Evolutionary conservation across 2,329 filamentous ascomycete species (phyloP).

Genomic region (Teratosphaeria epicoccoides): DNA sequence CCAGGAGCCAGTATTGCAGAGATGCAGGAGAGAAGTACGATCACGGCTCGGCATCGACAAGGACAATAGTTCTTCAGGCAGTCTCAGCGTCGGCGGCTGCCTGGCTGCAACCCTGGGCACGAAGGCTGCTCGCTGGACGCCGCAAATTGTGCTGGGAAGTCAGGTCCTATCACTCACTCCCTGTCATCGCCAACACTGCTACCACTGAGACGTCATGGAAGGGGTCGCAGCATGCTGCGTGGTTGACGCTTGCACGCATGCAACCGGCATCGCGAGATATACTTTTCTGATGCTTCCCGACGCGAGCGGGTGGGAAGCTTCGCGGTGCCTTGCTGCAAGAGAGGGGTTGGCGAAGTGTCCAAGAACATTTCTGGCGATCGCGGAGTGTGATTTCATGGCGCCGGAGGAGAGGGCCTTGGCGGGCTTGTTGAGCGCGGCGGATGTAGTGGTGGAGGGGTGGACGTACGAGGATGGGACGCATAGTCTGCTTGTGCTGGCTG

Average conservation of each 20-base stretch:
- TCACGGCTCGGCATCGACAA: neutral
- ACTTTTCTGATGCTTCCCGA: neutral
- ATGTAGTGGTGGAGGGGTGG: neutral
- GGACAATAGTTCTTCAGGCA: neutral
- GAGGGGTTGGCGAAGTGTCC: neutral
- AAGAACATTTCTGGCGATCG: neutral
- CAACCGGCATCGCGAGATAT: neutral
- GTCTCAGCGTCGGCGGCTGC: neutral
- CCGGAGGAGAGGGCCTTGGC: neutral
- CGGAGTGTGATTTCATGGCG: neutral
- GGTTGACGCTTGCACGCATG: neutral
- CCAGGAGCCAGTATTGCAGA: neutral
- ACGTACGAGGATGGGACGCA: neutral
- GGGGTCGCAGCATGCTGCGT: neutral
- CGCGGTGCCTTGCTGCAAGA: neutral
- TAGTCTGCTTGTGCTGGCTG: neutral
- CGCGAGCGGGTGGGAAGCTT: neutral
- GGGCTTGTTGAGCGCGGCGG: neutral
- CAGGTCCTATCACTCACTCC: neutral
- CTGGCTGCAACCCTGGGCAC: neutral
- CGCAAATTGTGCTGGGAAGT: neutral
- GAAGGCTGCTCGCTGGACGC: neutral
- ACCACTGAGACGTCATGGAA: neutral
- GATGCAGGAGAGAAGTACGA: neutral
- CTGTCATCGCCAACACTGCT: neutral